These are phyloP conservation scores for Boletus semigastroideus DNA, from an alignment of 1,284 basidiomycete genomes.

Conservation along the genomic window DNA sequence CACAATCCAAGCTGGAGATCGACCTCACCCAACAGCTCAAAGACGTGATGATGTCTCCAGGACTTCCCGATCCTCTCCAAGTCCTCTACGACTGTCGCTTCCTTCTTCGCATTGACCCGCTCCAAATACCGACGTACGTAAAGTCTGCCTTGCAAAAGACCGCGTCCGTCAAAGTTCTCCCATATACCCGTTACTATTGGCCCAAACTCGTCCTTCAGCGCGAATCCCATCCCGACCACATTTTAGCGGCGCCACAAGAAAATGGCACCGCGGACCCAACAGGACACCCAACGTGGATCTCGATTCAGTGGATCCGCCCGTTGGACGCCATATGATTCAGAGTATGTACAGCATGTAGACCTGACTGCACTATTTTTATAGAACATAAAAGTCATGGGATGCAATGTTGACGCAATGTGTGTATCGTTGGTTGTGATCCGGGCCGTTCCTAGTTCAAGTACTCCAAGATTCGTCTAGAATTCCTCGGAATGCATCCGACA, in stretches of 20 bases:
- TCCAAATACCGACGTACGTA: constrained; percentile 37
- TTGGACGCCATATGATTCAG: constrained; percentile 39
- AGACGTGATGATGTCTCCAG: neutral
- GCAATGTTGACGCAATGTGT: too few relatives aligned
- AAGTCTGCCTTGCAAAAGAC: constrained; percentile 13
- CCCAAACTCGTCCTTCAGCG: constrained; percentile 44
- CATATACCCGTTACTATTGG: constrained; percentile 45
- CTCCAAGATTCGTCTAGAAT: neutral
- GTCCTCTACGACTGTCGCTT: constrained; percentile 63
- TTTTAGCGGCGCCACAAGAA: constrained; percentile 21
- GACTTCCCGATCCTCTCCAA: constrained; percentile 27
- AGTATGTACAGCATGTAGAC: too few relatives aligned
- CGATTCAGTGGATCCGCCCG: constrained; percentile 46
- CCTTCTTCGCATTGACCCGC: constrained; percentile 46
- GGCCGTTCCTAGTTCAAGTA: too few relatives aligned
- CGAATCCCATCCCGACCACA: constrained; percentile 17
- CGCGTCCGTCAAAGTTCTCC: constrained; percentile 35
- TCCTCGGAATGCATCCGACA: neutral
- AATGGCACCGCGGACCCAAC: neutral
- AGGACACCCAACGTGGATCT: constrained; percentile 44
- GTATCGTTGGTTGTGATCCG: too few relatives aligned
- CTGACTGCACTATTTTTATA: neutral
- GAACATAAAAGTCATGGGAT: too few relatives aligned
- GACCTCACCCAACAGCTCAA: constrained; percentile 40
- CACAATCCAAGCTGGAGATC: constrained; percentile 22